Evolutionary conservation across 805 yeast species (phyloP).

Genomic region (Pichia sporocuriosa): DNA sequence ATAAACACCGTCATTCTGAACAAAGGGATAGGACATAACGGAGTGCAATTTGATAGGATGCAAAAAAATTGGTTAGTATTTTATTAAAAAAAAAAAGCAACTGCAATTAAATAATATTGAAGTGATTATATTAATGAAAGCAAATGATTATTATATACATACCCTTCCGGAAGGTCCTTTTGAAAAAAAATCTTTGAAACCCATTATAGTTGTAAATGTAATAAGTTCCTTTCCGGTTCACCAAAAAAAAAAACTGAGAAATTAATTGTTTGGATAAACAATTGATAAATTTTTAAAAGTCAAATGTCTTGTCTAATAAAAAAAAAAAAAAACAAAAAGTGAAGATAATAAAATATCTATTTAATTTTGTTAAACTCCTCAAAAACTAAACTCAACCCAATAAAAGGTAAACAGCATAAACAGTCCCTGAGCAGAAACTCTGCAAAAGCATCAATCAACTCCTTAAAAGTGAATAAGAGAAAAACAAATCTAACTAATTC

Average conservation of each 20-base stretch:
- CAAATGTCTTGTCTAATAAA: too few species aligned
- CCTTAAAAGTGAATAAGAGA: too few species aligned
- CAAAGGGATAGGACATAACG: too few species aligned
- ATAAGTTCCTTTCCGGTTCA: neutral
- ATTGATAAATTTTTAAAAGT: too few species aligned
- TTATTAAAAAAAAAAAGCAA: neutral
- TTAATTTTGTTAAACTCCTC: too few species aligned
- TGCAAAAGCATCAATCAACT: too few species aligned
- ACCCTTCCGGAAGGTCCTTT: conserved; percentile 26
- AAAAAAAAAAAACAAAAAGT: neutral
- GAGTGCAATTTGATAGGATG: too few species aligned
- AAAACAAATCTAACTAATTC: too few species aligned
- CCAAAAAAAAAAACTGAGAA: neutral
- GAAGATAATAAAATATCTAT: neutral
- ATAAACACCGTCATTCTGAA: conserved; percentile 2
- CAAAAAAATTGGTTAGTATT: conserved; percentile 2
- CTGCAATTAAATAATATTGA: too few species aligned
- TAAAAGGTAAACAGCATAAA: too few species aligned
- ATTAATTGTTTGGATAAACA: neutral
- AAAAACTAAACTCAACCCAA: too few species aligned
- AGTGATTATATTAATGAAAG: neutral
- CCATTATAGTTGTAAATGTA: conserved; percentile 16
- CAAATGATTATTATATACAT: conserved; percentile 9
- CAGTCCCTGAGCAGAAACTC: too few species aligned
- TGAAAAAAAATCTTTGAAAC: conserved; percentile 20